These are phyloP conservation scores for Eucommia ulmoides DNA, from an alignment of 257 asterid species.

Conservation along the genomic window DNA sequence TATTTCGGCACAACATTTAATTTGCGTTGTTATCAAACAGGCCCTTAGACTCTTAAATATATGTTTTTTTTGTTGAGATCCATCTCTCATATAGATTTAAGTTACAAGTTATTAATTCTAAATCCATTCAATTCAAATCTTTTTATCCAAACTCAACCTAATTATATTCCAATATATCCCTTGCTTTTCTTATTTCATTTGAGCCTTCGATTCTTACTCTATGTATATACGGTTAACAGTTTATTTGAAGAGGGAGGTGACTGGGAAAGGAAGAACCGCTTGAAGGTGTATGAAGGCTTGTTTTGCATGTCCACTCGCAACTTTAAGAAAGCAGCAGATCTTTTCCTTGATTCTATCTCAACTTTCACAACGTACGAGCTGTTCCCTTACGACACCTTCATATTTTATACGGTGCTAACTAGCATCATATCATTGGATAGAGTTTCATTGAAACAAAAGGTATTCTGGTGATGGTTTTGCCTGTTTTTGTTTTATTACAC, in stretches of 20 bases:
- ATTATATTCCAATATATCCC: not conserved
- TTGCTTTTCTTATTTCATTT: not conserved
- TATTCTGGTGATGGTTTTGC: slow-evolving; percentile 10
- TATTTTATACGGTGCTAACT: slow-evolving; percentile 78
- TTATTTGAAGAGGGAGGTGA: slow-evolving; percentile 98
- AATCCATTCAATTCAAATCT: too few relatives aligned
- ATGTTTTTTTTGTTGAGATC: too few relatives aligned
- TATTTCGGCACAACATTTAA: too few relatives aligned
- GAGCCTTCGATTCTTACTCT: slow-evolving; percentile 8
- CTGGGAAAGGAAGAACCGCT: slow-evolving; percentile 94
- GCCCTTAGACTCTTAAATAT: too few relatives aligned
- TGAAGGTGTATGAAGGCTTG: slow-evolving; percentile 92
- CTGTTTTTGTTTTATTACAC: not conserved
- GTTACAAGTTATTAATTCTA: too few relatives aligned
- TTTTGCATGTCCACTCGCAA: slow-evolving; percentile 94
- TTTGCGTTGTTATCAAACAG: too few relatives aligned
- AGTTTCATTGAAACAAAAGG: slow-evolving; percentile 88
- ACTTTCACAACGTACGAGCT: slow-evolving; percentile 97
- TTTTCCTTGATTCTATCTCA: slow-evolving; percentile 91
- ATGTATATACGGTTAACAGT: slow-evolving; percentile 29
- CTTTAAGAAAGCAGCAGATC: slow-evolving; percentile 83
- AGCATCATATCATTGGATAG: slow-evolving; percentile 87
- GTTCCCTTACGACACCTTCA: slow-evolving; percentile 78
- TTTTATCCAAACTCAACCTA: too few relatives aligned
- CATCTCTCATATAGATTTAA: too few relatives aligned